Evolutionary conservation across 148 eudicot genomes (phyloP).

Genomic region (Agrostemma githago): DNA sequence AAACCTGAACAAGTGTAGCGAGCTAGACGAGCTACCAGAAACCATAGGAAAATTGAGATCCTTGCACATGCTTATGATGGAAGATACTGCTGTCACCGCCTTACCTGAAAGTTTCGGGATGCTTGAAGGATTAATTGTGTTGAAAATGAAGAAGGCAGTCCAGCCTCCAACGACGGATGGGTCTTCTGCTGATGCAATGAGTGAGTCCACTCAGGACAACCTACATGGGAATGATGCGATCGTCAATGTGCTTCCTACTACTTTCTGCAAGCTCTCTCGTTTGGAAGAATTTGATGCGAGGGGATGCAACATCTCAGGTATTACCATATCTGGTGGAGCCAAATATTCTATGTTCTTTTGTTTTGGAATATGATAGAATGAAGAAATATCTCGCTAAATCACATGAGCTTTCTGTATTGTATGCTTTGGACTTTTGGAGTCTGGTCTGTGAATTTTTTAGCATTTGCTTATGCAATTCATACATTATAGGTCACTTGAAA

Average conservation of each 20-base stretch:
- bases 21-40: conserved; percentile 35
- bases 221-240: neutral
- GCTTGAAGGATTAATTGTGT: conserved; percentile 34
- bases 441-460: no score
- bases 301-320: conserved; percentile 45
- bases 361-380: neutral
- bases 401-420: no score
- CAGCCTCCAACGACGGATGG: neutral
- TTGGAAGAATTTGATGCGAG: conserved; percentile 48
- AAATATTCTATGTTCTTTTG: neutral
- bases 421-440: no score
- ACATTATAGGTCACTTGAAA: no score
- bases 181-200: neutral
- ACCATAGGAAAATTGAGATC: conserved; percentile 39
- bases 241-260: conserved; percentile 33
- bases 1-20: conserved; percentile 34
- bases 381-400: no score
- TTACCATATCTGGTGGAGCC: neutral
- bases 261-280: conserved; percentile 38
- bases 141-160: conserved; percentile 41
- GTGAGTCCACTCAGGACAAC: neutral
- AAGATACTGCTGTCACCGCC: conserved; percentile 34
- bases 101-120: conserved; percentile 54
- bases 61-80: conserved; percentile 38
- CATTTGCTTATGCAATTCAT: no score